phyloP scores from a whole-genome alignment of 179 eudicot genomes.

The Drosera spatulata region DNA sequence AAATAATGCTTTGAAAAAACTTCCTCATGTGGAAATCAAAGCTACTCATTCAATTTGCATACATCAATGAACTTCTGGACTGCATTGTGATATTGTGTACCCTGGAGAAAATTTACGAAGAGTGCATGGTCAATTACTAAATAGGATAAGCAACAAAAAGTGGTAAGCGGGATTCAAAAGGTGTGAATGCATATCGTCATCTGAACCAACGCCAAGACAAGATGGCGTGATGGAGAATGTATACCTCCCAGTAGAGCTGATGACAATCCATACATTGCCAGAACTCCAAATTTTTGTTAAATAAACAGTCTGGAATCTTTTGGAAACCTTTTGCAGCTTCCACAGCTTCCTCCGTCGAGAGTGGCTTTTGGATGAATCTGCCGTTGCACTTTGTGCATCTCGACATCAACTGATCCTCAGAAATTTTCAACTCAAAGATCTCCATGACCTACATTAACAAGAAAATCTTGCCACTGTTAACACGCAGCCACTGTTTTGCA shows the following conservation, averaged over 20 bases:
- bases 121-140: no score
- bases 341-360: slow-evolving; percentile 76
- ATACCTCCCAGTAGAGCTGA: slow-evolving; percentile 98
- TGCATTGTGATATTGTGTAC: slow-evolving; percentile 87
- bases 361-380: slow-evolving; percentile 76
- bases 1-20: no score
- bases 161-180: no score
- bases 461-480: no score
- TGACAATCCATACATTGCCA: slow-evolving; percentile 98
- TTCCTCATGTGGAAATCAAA: background rate
- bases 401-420: slow-evolving; percentile 81
- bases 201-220: no score
- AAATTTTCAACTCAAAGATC: slow-evolving; percentile 64
- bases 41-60: slow-evolving; percentile 44
- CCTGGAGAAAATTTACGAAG: slow-evolving; percentile 24
- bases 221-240: background rate
- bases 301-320: slow-evolving; percentile 84
- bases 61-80: slow-evolving; percentile 76
- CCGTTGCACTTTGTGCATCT: slow-evolving; percentile 98
- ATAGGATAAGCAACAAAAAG: no score
- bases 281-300: slow-evolving; percentile 72
- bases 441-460: slow-evolving; percentile 57
- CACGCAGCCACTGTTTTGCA: no score
- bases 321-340: slow-evolving; percentile 97
- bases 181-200: no score